These are phyloP conservation scores for Leccinellum albellum DNA, from an alignment of 768 basidiomycete species.

Conservation along the genomic window DNA sequence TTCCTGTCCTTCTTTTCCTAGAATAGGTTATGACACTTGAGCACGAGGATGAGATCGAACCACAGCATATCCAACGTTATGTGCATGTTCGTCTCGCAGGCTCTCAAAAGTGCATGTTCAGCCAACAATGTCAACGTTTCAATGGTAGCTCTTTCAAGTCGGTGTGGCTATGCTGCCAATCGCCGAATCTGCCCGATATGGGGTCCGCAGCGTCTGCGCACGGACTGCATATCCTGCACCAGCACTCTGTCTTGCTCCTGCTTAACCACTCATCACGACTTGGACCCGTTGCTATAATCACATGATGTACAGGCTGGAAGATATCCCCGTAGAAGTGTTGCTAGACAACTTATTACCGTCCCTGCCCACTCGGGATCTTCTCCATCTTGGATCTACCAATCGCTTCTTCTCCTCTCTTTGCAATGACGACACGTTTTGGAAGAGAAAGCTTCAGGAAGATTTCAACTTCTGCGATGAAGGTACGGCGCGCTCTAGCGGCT, in stretches of 20 bases:
- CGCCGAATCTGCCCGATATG: conserved; percentile 11
- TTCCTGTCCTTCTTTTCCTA: not conserved
- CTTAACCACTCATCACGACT: not conserved
- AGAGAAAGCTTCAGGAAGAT: conserved; percentile 59
- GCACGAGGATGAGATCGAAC: not conserved
- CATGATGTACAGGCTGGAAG: conserved; percentile 39
- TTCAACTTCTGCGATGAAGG: conserved; percentile 73
- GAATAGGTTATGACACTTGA: not conserved
- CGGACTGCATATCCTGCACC: not conserved
- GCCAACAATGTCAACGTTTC: not conserved
- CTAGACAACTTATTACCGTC: conserved; percentile 67
- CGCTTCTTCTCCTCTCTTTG: conserved; percentile 58
- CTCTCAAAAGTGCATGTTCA: not conserved
- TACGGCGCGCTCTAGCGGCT: conserved; percentile 74
- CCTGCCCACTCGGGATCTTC: conserved; percentile 52
- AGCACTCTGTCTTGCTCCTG: not conserved
- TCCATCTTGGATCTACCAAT: conserved; percentile 57
- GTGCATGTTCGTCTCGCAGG: no score
- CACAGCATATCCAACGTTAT: not conserved
- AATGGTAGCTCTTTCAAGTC: not conserved
- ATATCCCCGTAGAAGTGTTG: conserved; percentile 74
- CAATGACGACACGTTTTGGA: conserved; percentile 79
- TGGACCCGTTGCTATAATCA: not conserved
- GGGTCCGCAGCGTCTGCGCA: conserved; percentile 4
- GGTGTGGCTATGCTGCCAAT: conserved; percentile 23